Evolutionary conservation across 2,329 filamentous ascomycete genomes (phyloP), one percentile per base, ranked within the genome.

Genomic region (Sporothrix phasma): DNA sequence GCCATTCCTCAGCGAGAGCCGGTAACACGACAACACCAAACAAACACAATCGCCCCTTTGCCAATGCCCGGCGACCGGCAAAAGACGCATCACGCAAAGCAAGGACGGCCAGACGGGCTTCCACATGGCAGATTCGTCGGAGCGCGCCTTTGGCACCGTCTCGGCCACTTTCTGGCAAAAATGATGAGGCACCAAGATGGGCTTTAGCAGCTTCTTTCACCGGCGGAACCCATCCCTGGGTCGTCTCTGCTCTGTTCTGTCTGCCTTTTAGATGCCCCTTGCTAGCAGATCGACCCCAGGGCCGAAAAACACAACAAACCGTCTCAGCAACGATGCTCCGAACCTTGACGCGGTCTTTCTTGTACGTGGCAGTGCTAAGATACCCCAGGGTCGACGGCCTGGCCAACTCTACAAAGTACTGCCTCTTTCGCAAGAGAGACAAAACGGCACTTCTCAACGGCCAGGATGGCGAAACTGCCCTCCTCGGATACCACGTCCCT

Each of bases 401-500:
- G n/a, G n/a, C n/a, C n/a, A n/a, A n/a, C n/a, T n/a, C n/a, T n/a
- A n/a, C n/a, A n/a, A 15, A 31, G 13, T 24, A 19, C 19, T 24
- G 34, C 34, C 17, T 54, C 39, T 54, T 37, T 17, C 15, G 13
- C 31, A 13, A 5, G 11, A 56, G 6, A 34, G 15, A 37, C 17
- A 13, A 56, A 46, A 45, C 39, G 56, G 41, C 41, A 46, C 41
- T 46, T 60, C 41, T 60, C 26, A 60, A 22, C 56, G 11, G 56
- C 26, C 56, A 59, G 56, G 26, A 53, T 24, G 47, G 43, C 61
- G 46, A 53, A 19, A 45, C 46, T 53, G 46, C 60, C 60, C 61
- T 62, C 46, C 24, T 22, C 37, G 24, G 37, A 62, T 62, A 45
- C 61, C 47, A 62, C 61, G 46, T 62, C 61, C 61, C 61, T 62